A percentile compares a stretch with the other conserved stretches of the same genome.
Conservation (phyloP, 345 rosid species). For the Limnanthes douglasii region DNA sequence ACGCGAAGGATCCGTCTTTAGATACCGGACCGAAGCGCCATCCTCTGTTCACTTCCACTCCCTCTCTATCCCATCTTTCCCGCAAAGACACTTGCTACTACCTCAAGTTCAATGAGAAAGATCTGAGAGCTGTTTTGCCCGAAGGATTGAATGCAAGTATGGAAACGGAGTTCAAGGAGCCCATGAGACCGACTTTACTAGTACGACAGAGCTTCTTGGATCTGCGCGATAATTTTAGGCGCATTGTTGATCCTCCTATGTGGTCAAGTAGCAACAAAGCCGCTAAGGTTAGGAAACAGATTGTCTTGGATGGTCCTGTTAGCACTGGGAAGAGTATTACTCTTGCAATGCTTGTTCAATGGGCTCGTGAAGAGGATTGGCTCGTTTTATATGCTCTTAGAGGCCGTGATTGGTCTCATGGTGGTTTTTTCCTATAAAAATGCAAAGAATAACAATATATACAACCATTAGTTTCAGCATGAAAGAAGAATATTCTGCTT, state of each 20-base stretch:
- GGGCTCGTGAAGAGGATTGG: constrained; percentile 99
- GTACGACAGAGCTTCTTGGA: constrained; percentile 71
- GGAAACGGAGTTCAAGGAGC: constrained; percentile 63
- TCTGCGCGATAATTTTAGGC: constrained; percentile 83
- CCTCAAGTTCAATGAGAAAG: constrained; percentile 58
- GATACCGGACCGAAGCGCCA: constrained; percentile 52
- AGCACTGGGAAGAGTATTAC: constrained; percentile 88
- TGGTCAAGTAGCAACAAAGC: constrained; percentile 33
- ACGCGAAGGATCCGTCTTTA: constrained; percentile 49
- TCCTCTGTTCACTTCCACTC: constrained; percentile 61
- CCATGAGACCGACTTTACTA: constrained; percentile 60
- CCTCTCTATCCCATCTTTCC: constrained; percentile 49
- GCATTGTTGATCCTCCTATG: constrained; percentile 73
- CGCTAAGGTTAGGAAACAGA: constrained; percentile 52
- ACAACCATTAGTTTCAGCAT: too few species aligned
- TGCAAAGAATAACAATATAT: too few species aligned
- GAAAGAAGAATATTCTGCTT: too few species aligned
- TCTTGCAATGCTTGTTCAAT: constrained; percentile 88
- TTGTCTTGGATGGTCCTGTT: constrained; percentile 88
- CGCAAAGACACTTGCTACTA: constrained; percentile 46
- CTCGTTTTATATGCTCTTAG: constrained; percentile 77
- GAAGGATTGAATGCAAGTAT: constrained; percentile 78
- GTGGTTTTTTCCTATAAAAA: constrained; percentile 79
- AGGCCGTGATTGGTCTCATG: constrained; percentile 87
- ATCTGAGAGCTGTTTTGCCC: constrained; percentile 38